phyloP scores from a whole-genome alignment of 2,329 filamentous ascomycete species.

The Furcasterigmium furcatum region DNA sequence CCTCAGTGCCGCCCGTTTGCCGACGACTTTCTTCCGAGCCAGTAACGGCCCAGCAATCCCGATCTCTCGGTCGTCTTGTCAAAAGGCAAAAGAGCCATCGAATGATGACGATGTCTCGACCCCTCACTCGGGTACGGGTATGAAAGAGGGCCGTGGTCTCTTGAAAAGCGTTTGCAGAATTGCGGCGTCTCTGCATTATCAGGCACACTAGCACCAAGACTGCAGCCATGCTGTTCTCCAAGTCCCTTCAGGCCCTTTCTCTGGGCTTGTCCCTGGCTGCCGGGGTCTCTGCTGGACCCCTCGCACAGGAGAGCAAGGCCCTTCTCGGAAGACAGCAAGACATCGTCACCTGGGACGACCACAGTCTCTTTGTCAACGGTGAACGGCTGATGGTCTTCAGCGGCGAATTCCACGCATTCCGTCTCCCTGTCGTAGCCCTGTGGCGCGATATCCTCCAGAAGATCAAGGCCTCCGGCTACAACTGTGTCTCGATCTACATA shows the following conservation, averaged over 20 bases:
- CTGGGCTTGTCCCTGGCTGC: conserved; percentile 5
- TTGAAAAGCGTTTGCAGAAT: no score
- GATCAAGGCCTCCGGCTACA: conserved; percentile 77
- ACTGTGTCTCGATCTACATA: conserved; percentile 74
- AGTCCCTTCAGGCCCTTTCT: conserved; percentile 6
- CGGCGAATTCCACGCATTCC: conserved; percentile 70
- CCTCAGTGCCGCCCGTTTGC: background rate
- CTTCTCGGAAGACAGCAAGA: conserved; percentile 17
- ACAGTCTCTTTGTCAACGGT: conserved; percentile 67
- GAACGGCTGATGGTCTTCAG: conserved; percentile 70
- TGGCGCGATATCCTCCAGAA: conserved; percentile 78
- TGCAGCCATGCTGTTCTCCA: conserved; percentile 9
- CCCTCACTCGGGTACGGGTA: no score
- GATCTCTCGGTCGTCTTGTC: background rate
- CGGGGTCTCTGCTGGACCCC: background rate
- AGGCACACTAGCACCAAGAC: no score
- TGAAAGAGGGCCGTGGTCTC: no score
- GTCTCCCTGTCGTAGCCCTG: conserved; percentile 40
- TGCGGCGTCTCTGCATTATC: no score
- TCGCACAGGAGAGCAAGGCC: background rate
- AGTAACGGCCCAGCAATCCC: background rate
- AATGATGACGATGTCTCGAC: background rate
- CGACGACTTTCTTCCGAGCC: background rate
- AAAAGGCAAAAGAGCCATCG: background rate
- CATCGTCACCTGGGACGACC: conserved; percentile 66